Conservation (phyloP, 495 filamentous ascomycete genomes). For the Ramalina intermedia region DNA sequence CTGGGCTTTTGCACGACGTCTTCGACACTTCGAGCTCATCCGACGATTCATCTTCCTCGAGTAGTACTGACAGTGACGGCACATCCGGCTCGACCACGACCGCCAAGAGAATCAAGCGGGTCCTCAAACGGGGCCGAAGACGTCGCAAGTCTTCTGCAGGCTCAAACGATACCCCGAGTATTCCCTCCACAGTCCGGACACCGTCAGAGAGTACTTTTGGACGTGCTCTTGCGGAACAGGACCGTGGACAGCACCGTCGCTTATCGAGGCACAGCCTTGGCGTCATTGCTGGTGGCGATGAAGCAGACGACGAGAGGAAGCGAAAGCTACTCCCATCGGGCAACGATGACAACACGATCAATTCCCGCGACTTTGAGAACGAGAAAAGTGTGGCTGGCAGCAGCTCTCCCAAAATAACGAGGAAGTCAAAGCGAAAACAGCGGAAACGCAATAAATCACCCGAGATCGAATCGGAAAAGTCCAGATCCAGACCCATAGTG, state of each 20-base stretch:
- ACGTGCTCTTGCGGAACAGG: slow-evolving; percentile 21
- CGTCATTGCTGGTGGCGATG: slow-evolving; percentile 30
- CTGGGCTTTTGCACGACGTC: slow-evolving; percentile 69
- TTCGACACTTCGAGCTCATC: slow-evolving; percentile 57
- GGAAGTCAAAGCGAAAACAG: slow-evolving; percentile 22
- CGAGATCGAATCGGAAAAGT: slow-evolving; percentile 3
- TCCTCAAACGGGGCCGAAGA: slow-evolving; percentile 44
- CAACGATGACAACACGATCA: slow-evolving; percentile 11
- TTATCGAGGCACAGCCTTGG: slow-evolving; percentile 15
- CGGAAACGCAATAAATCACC: slow-evolving; percentile 12
- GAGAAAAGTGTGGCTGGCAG: slow-evolving; percentile 11
- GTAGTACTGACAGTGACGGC: slow-evolving; percentile 48
- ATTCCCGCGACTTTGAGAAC: slow-evolving; percentile 31
- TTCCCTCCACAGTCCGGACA: slow-evolving; percentile 25
- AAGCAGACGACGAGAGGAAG: slow-evolving; percentile 30
- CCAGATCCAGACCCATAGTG: neutral
- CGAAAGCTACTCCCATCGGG: neutral
- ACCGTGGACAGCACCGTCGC: slow-evolving; percentile 19
- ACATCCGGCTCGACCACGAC: slow-evolving; percentile 58
- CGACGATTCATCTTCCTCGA: slow-evolving; percentile 38
- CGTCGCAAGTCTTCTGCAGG: slow-evolving; percentile 62
- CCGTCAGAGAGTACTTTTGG: slow-evolving; percentile 26
- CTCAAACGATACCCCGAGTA: slow-evolving; percentile 44
- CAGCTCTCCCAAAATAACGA: slow-evolving; percentile 22
- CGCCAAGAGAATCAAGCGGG: slow-evolving; percentile 56